These are phyloP conservation scores for Clavaria fumosa DNA, from an alignment of 768 basidiomycete species.

Conservation along the genomic window DNA sequence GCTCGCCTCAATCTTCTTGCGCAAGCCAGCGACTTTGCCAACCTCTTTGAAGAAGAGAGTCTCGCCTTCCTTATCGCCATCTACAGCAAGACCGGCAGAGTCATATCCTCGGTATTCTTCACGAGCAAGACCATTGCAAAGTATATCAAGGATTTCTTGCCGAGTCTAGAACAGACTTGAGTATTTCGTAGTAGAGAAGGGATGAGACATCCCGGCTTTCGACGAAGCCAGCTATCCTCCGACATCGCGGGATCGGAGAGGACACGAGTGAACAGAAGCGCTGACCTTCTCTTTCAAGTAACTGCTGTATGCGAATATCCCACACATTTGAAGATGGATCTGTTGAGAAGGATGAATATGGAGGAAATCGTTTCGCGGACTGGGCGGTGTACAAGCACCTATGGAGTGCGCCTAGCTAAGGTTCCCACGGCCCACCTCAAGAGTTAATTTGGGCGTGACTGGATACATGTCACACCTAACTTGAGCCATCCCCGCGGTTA, in stretches of 20 bases:
- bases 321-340: too few relatives aligned
- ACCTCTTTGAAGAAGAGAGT: conserved; percentile 92
- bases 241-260: neutral
- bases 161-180: conserved; percentile 42
- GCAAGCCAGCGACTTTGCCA: conserved; percentile 88
- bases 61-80: conserved; percentile 72
- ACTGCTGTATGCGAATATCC: conserved; percentile 94
- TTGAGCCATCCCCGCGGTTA: too few relatives aligned
- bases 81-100: conserved; percentile 80
- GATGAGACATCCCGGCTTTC: neutral
- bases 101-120: conserved; percentile 99
- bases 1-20: conserved; percentile 72
- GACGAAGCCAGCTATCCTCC: neutral
- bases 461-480: too few relatives aligned
- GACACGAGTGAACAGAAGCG: conserved; percentile 6
- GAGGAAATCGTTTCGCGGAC: too few relatives aligned
- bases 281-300: conserved; percentile 88
- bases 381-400: too few relatives aligned
- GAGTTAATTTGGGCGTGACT: too few relatives aligned
- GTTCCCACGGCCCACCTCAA: too few relatives aligned
- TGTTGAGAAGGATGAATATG: too few relatives aligned
- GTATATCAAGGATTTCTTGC: conserved; percentile 79
- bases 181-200: neutral
- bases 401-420: too few relatives aligned
- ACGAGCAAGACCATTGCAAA: conserved; percentile 80